phyloP scores from a whole-genome alignment of 805 yeast genomes.

The Diddensiella santjacobensis region DNA sequence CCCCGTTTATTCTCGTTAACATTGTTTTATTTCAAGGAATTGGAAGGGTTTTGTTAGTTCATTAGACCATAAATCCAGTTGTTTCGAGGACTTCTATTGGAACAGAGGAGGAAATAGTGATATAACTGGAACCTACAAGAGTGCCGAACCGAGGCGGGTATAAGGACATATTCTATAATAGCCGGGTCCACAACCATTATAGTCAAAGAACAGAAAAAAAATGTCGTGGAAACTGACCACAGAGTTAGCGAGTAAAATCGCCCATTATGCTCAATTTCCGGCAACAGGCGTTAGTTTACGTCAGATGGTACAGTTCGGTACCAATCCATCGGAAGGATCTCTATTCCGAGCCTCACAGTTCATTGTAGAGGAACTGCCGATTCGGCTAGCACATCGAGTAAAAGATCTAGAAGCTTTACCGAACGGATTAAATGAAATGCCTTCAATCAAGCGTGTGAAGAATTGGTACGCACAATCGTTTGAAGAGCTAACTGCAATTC shows the following conservation, averaged over 20 bases:
- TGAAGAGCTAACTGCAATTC: conserved; percentile 65
- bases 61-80: too few relatives aligned
- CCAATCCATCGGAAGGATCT: conserved; percentile 71
- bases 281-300: conserved; percentile 81
- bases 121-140: too few relatives aligned
- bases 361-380: conserved; percentile 81
- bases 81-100: too few relatives aligned
- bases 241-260: conserved; percentile 51
- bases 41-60: too few relatives aligned
- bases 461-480: conserved; percentile 92
- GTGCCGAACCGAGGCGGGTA: background rate
- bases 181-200: background rate
- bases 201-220: background rate
- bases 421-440: conserved; percentile 65
- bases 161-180: background rate
- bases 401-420: conserved; percentile 81
- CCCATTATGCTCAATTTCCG: conserved; percentile 64
- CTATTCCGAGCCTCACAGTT: conserved; percentile 80
- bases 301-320: conserved; percentile 91
- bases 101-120: too few relatives aligned
- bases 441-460: conserved; percentile 69
- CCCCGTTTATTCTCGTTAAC: too few relatives aligned
- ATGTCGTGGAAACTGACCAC: conserved; percentile 33
- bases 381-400: conserved; percentile 79
- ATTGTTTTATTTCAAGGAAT: too few relatives aligned